phyloP scores from a whole-genome alignment of 139 green algal species.

The Closterium sp. region DNA sequence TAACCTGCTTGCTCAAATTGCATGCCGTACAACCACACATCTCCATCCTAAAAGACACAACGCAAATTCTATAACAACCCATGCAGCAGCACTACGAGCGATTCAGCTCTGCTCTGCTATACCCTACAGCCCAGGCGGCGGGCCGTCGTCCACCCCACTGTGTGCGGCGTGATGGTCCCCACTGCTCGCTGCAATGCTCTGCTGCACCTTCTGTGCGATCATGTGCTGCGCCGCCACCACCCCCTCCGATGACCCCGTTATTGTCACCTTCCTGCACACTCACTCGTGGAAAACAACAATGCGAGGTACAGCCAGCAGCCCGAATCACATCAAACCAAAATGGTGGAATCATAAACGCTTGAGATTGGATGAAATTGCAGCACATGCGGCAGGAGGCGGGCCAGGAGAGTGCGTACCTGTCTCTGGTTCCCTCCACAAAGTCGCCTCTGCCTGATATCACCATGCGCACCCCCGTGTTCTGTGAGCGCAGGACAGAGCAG shows the following conservation, averaged over 20 bases:
- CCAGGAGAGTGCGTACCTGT: not conserved
- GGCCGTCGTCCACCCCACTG: not conserved
- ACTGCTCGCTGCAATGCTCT: slow-evolving; percentile 1
- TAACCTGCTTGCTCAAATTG: not conserved
- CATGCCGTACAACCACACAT: not conserved
- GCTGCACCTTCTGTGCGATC: slow-evolving; percentile 25
- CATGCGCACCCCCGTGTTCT: slow-evolving; percentile 27
- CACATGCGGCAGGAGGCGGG: not conserved
- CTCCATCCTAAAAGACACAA: not conserved
- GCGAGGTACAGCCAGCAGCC: not conserved
- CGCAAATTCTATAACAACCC: not conserved
- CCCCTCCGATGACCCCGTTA: slow-evolving; percentile 17
- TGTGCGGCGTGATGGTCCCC: not conserved
- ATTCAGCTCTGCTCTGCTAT: not conserved
- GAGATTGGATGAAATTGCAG: not conserved
- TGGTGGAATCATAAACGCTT: not conserved
- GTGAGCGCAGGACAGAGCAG: not conserved
- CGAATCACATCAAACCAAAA: not conserved
- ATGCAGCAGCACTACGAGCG: not conserved
- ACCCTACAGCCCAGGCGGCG: not conserved
- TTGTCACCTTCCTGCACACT: slow-evolving; percentile 26
- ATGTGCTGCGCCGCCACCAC: slow-evolving; percentile 26
- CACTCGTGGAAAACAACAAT: too few species aligned
- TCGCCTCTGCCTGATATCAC: slow-evolving; percentile 25
- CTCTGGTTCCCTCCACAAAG: slow-evolving; percentile 23